Evolutionary conservation across 1,139 yeast species (phyloP), one percentile per base, ranked within the genome.

Genomic region (Candida albicans): DNA sequence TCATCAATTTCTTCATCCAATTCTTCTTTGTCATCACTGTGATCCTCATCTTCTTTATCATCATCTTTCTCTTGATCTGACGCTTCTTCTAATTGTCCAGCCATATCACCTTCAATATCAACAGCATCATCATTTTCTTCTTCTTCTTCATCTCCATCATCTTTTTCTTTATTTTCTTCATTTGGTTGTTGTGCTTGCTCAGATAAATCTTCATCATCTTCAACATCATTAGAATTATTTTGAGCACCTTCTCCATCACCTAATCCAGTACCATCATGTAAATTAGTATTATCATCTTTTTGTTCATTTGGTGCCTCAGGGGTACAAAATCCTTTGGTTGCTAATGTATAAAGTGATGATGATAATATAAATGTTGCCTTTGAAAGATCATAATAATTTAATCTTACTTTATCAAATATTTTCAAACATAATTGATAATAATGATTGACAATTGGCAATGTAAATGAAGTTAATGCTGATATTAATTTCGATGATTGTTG

Each of bases 41-140:
- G n/a, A n/a, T 67, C 2, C 74, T 77, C 2, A n/a, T 64, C 63
- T 1, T 75, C 79, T 3, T 81, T 82, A 8, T 82, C 85, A 22
- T 79, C 79, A 18, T 79, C 79, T 5, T 75, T 71, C 10, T 82
- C 87, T 58, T 81, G 87, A 47, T 84, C 89, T 2, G 91, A 81
- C 4, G 80, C 76, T 52, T 89, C 90, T 64, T 90, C 97, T 25
- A 87, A 64, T 33, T 89, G 84, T 41, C 98, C 98, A 22, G 95
- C 96, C 96, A 93, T 88, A 57, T 93, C 98, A 29, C 97, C 97
- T 56, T 90, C 96, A 63, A 91, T 87, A 43, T 89, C 96, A 40
- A 88, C 90, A 7, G 96, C 97, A 57, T 88, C 87, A 46, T 85
- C 87, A 36, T 87, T 75, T 31, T 30, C 40, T 29, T 84, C 80